Base-by-base conservation (phyloP, 805 yeast species). In the Hanseniaspora valbyensis region DNA sequence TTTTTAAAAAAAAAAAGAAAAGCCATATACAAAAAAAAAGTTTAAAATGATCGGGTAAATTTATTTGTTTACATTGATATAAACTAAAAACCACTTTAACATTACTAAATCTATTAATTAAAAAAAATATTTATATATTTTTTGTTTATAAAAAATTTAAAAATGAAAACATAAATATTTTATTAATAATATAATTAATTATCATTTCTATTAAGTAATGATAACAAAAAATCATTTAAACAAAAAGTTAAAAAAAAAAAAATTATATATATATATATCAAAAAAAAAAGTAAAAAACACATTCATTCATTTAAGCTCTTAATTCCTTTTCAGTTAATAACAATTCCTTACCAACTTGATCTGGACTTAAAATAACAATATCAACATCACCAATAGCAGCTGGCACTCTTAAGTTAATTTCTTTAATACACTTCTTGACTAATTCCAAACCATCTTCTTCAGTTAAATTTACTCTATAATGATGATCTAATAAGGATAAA, bases 401-500 rank as follows among this genome's bases (percentile, higher is more conserved):
- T 40, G 96, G 96, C 81, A 87, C 75, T 72, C 98, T 81, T 52
- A 73, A 78, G 54, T 77, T 73, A 59, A 92, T 74, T 69, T 92
- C 98, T 52, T 73, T 74, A 52, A 84, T 71, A 68, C 96, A 88
- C 61, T 73, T 61, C 55, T 77, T 72, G 62, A 89, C 73, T 58
- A 92, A 72, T 42, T 79, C 73, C 53, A 90, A 62, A 2, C 96
- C 98, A 54, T 87, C 90, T 34, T 80, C 86, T 37, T 76, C 66
- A 6, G 76, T 69, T 80, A 89, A 76, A 58, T 80, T 89, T 39
- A 79, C 73, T 63, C 81, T 76, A 68, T 89, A 88, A 67, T 88
- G 95, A 58, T 82, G 88, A 69, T 92, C 98, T 57, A 92, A 73
- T 56, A 90, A 70, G 1, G 97, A 84, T 66, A 87, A 75, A 29